Base-by-base conservation (phyloP, 192 early-diverging fungal species). In the Backusella luteola region DNA sequence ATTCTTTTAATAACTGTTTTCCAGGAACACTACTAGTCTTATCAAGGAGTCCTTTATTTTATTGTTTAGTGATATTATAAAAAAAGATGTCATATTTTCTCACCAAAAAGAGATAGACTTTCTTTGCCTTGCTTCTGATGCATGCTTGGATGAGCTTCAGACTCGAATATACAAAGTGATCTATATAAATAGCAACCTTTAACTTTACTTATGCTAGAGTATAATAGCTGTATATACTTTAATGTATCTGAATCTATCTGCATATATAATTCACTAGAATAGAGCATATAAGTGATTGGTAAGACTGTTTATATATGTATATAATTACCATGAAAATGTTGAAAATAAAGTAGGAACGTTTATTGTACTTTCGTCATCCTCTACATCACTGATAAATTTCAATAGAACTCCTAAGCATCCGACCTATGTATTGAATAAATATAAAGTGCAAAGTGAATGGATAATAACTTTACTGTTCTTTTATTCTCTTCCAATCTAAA, bases 61-160 rank as follows among this genome's bases (percentile, higher is more conserved):
- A n/a, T 49, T 1, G 15, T 19, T 49, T 49, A 49, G 46, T 19
- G 5, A 6, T n/a, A n/a, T n/a, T 19, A 21, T 49, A 4, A n/a
- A 49, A 49, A n/a, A n/a, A 1, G 5, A n/a, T n/a, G 1, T 49
- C 42, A 2, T 42, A 0, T 7, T 39, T 26, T 39, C 59, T 34
- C 14, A 95, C 93, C 91, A 78, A 90, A 95, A 8, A 96, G 75
- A 0, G 94, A 95, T 6, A 90, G 78, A 0, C 92, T 90, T 76
- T 93, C 93, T 80, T 90, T 90, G 19, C 80, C 77, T 34, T 79
- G 89, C 4, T 84, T 84, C 52, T 84, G 87, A 77, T 94, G 92
- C 87, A 94, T 93, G 71, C 90, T 95, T n/a, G 95, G 94, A 71
- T 97, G 95, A 1, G 87, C 79, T 69, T 93, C 91, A 29, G 89